Conservation (phyloP, 306 rosid species). For the Sicyos baderoa region DNA sequence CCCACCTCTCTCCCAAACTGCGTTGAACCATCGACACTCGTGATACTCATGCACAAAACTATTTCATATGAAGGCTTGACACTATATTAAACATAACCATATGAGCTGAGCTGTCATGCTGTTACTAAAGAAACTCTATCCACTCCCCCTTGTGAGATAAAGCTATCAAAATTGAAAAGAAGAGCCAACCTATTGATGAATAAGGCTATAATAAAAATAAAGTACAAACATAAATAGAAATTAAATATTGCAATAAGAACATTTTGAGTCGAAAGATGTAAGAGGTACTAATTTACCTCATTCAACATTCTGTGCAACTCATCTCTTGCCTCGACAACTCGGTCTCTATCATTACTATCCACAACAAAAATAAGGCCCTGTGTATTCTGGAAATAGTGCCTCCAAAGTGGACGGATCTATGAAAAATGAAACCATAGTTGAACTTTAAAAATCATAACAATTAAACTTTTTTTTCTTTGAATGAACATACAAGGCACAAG, state of each 20-base stretch:
- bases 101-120: neutral
- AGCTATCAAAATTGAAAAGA: neutral
- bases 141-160: conserved; percentile 2
- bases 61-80: no score
- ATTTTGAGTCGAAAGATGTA: neutral
- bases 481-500: neutral
- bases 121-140: neutral
- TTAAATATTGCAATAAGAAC: neutral
- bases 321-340: conserved; percentile 95
- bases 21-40: no score
- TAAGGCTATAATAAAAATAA: neutral
- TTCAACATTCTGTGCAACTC: conserved; percentile 98
- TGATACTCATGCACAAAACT: no score
- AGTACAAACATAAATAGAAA: neutral
- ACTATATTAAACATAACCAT: neutral
- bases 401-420: conserved; percentile 96
- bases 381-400: conserved; percentile 99
- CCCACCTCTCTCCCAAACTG: no score
- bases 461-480: neutral
- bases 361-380: conserved; percentile 97
- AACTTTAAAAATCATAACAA: neutral
- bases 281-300: conserved; percentile 47
- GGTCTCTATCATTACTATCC: conserved; percentile 94
- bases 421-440: conserved; percentile 17
- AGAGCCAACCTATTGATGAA: neutral